phyloP scores from a whole-genome alignment of 306 rosid genomes.

The Herpetospermum pedunculosum region DNA sequence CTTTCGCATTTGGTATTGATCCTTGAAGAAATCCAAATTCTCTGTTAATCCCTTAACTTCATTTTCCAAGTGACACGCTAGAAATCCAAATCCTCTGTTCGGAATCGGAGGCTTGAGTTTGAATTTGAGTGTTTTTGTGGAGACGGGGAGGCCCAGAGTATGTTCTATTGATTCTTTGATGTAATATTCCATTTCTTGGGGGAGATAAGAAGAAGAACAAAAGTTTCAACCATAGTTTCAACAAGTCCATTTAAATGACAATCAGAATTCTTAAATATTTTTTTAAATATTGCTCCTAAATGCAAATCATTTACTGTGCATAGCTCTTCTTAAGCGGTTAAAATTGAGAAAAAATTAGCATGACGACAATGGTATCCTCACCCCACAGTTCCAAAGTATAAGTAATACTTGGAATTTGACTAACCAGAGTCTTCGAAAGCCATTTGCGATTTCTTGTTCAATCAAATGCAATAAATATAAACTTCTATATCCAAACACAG shows the following conservation, averaged over 20 bases:
- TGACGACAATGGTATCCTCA: background rate
- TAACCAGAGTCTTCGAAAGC: background rate
- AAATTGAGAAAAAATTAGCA: background rate
- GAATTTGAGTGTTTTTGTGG: background rate
- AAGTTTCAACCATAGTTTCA: background rate
- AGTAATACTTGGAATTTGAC: background rate
- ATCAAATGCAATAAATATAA: background rate
- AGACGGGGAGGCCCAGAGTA: constrained; percentile 36
- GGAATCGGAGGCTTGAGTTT: too few species aligned
- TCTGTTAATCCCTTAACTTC: too few species aligned
- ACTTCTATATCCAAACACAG: background rate
- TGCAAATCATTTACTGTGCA: background rate
- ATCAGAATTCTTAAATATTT: background rate
- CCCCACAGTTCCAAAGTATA: background rate
- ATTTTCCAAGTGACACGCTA: too few species aligned
- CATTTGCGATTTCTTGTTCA: background rate
- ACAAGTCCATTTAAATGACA: background rate
- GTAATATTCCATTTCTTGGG: constrained; percentile 34
- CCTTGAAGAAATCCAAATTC: too few species aligned
- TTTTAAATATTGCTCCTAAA: background rate
- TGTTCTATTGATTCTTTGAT: constrained; percentile 49
- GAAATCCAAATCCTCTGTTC: too few species aligned
- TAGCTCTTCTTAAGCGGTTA: background rate
- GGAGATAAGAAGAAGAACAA: constrained; percentile 15
- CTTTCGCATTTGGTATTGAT: too few species aligned